Base-by-base conservation (phyloP, 2,329 filamentous ascomycete species). In the Ophiostoma sp. region DNA sequence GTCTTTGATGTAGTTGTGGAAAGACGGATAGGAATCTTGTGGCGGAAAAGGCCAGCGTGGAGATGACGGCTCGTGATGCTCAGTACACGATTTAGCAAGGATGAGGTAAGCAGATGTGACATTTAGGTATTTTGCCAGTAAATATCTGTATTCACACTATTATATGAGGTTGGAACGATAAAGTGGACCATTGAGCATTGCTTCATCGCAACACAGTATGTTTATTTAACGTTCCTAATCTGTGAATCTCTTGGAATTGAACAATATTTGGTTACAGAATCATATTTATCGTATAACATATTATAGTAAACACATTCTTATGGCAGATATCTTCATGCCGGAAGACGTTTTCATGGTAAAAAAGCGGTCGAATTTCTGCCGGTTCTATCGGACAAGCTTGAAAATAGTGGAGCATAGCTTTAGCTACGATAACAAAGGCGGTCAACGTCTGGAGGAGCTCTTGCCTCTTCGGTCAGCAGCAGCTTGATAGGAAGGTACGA, bases 11-110 rank as follows among this genome's bases (percentile, higher is more conserved):
- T 58, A 58, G 52, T 36, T 38, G 55, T 38, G 3, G 27, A 38
- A 12, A 12, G 27, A 27, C 27, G 14, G 65, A 16, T 18, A 52
- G 55, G 14, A 38, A 4, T 66, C 45, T 58, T 47, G 36, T 18
- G 38, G 27, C 55, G 49, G 77, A 81, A 78, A 75, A 81, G 79
- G 79, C 79, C 79, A 81, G 75, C 78, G 78, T 81, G 79, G 78
- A 81, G 76, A 66, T 60, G 67, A n/a, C 41, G 44, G 65, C 5
- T 12, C 64, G 12, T 18, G 47, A 58, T 36, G 52, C 38, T 11
- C 40, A 5, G 55, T 60, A 40, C 11, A 40, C 58, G 4, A n/a
- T 36, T 40, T 41, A 62, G 58, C 38, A 27, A 27, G 55, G 12
- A 60, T 11, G 4, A 4, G 12, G 4, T 38, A 0, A 40, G 55